phyloP scores from a whole-genome alignment of 345 rosid species.

The Camelina sativa region DNA sequence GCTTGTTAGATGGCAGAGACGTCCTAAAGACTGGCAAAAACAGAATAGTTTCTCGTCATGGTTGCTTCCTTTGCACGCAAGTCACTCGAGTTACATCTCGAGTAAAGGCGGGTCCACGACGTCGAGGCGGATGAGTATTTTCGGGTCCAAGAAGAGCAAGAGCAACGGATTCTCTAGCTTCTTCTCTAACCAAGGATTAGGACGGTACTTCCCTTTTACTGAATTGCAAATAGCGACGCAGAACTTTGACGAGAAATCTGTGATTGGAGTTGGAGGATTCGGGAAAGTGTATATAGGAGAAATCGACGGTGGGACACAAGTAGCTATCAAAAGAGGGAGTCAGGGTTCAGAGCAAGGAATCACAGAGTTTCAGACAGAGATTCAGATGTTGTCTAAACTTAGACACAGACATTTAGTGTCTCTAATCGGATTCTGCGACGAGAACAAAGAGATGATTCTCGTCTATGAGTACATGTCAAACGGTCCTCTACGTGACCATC shows the following conservation, averaged over 20 bases:
- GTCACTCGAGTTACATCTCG: constrained; percentile 53
- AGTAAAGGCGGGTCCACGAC: constrained; percentile 56
- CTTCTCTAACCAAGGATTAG: constrained; percentile 67
- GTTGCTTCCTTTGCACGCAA: constrained; percentile 63
- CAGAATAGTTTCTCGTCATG: constrained; percentile 73
- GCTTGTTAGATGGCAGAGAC: constrained; percentile 56
- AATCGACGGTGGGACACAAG: constrained; percentile 67
- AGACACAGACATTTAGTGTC: constrained; percentile 86
- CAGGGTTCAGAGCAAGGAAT: constrained; percentile 78
- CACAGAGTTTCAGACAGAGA: constrained; percentile 87
- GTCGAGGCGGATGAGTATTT: constrained; percentile 56
- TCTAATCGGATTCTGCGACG: constrained; percentile 79
- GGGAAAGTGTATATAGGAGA: constrained; percentile 77
- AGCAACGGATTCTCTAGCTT: constrained; percentile 54
- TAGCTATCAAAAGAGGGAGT: constrained; percentile 76
- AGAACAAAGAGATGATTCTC: constrained; percentile 82
- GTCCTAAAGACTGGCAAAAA: constrained; percentile 68
- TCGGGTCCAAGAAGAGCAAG: constrained; percentile 64
- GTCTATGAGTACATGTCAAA: constrained; percentile 87
- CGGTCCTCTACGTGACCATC: constrained; percentile 82
- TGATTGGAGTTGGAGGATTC: constrained; percentile 84
- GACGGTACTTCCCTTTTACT: constrained; percentile 59
- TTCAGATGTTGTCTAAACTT: constrained; percentile 81
- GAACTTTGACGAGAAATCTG: constrained; percentile 70
- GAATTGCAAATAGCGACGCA: constrained; percentile 72